A percentile compares a stretch with the other conserved stretches of the same genome.
Conservation (phyloP, 768 basidiomycete species). For the Pleurotus tuber-regium region DNA sequence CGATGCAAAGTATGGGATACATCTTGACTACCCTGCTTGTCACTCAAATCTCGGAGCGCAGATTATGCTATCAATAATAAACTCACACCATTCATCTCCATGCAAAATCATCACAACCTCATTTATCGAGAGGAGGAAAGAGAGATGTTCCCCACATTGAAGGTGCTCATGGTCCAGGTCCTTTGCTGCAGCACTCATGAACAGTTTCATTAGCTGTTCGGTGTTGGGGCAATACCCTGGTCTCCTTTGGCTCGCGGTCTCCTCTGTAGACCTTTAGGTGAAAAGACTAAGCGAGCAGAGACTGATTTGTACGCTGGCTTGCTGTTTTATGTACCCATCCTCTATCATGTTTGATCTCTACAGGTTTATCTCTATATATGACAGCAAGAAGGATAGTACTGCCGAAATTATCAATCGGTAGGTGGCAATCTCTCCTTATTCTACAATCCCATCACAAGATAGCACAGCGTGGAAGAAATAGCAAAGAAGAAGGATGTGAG, state of each 20-base stretch:
- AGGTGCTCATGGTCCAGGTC: conserved; percentile 26
- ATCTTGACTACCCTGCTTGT: too few relatives aligned
- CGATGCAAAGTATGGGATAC: conserved; percentile 50
- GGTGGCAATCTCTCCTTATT: conserved; percentile 10
- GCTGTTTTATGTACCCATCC: not conserved
- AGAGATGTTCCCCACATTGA: conserved; percentile 60
- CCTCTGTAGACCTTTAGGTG: conserved; percentile 37
- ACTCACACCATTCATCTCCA: conserved; percentile 60
- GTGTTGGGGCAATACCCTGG: conserved; percentile 59
- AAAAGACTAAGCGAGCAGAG: conserved; percentile 34
- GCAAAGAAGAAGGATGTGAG: conserved; percentile 47
- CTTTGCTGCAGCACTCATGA: not conserved
- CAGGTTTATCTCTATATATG: not conserved
- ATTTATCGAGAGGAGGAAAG: conserved; percentile 66
- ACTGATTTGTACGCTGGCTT: conserved; percentile 35
- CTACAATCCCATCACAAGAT: too few relatives aligned
- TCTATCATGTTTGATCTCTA: too few relatives aligned
- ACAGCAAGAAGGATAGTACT: conserved; percentile 20
- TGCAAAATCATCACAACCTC: conserved; percentile 67
- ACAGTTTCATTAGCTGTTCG: conserved; percentile 38
- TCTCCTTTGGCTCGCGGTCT: conserved; percentile 55
- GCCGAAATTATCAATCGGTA: conserved; percentile 39
- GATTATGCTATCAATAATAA: conserved; percentile 61
- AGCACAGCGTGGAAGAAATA: conserved; percentile 48
- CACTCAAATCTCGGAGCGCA: too few relatives aligned